Evolutionary conservation across 1,139 yeast genomes (phyloP), one percentile per base, ranked within the genome.

Genomic region (Geotrichum klebahnii): DNA sequence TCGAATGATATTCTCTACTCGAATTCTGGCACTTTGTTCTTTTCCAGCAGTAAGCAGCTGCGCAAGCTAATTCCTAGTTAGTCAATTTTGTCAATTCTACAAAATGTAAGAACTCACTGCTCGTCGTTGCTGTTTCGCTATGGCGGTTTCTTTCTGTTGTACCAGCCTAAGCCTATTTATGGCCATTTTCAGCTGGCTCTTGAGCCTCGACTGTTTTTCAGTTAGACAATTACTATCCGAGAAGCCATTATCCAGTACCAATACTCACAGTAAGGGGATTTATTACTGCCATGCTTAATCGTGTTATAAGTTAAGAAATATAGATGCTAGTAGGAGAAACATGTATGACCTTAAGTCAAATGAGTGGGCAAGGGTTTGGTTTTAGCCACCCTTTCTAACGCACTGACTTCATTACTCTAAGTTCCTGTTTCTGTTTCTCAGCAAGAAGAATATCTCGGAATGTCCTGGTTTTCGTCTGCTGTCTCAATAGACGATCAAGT

Each of bases 1-100:
- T 32, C 92, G 77, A 24, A 90, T 86, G 53, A 89, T 79, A 61
- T 86, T 85, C 60, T 89, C 96, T 2, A 88, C 95, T 48, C 95
- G 71, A 53, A 89, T 88, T 53, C 78, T 77, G 19, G 96, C 96
- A 61, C 90, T 85, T 50, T 84, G 82, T 57, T 87, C 92, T 63
- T 86, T 87, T 4, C 90, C 89, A 44, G 73, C 75, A 4, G 75
- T 71, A 48, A 89, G 70, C 22, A 88, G 69, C 48, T 84, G 89
- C 0, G 96, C 95, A 70, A 85, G 74, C 67, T 42, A 34, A 36
- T 19, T 33, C 2, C n/a, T 26, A 24, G 22, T 17, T 19, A 26
- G 20, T 12, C 17, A 3, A 20, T 17, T 23, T 3, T 12, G 12
- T 28, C 8, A 4, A 12, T 23, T 24, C 19, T 9, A 41, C 22